phyloP scores from a whole-genome alignment of 176 grass and related monocot genomes.

The Tillandsia leiboldiana region DNA sequence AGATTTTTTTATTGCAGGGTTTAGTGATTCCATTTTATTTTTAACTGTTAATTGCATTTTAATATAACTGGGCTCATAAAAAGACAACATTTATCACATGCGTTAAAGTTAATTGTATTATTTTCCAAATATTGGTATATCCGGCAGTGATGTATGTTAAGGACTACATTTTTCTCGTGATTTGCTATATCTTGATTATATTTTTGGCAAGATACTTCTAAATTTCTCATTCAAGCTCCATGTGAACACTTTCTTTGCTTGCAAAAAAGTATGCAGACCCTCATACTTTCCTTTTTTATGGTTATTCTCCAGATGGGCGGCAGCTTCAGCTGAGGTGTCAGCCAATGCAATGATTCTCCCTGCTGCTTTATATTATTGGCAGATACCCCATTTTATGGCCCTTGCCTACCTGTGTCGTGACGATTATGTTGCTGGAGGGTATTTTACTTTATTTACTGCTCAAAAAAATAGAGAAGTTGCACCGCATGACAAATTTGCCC shows the following conservation, averaged over 20 bases:
- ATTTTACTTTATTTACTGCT: constrained; percentile 18
- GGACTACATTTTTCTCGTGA: too few relatives aligned
- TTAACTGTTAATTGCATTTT: too few relatives aligned
- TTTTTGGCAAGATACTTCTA: too few relatives aligned
- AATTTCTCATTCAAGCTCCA: too few relatives aligned
- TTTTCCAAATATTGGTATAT: too few relatives aligned
- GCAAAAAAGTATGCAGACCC: neutral
- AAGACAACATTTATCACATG: too few relatives aligned
- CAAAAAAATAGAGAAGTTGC: constrained; percentile 7
- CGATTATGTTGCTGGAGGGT: constrained; percentile 97
- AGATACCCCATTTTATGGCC: constrained; percentile 97
- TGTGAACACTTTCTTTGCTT: constrained; percentile 5
- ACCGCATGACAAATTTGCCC: constrained; percentile 6
- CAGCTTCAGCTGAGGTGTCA: constrained; percentile 72
- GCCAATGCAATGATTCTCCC: constrained; percentile 82
- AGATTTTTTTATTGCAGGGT: neutral
- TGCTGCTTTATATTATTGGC: constrained; percentile 88
- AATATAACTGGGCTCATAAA: too few relatives aligned
- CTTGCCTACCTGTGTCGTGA: constrained; percentile 83
- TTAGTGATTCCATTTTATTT: too few relatives aligned
- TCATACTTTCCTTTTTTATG: neutral
- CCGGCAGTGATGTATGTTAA: too few relatives aligned
- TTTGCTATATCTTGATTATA: too few relatives aligned
- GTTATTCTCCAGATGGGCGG: constrained; percentile 49
- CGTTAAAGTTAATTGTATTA: too few relatives aligned